Conservation (phyloP, 2,329 filamentous ascomycete genomes). For the Aspergillus transmontanensis region DNA sequence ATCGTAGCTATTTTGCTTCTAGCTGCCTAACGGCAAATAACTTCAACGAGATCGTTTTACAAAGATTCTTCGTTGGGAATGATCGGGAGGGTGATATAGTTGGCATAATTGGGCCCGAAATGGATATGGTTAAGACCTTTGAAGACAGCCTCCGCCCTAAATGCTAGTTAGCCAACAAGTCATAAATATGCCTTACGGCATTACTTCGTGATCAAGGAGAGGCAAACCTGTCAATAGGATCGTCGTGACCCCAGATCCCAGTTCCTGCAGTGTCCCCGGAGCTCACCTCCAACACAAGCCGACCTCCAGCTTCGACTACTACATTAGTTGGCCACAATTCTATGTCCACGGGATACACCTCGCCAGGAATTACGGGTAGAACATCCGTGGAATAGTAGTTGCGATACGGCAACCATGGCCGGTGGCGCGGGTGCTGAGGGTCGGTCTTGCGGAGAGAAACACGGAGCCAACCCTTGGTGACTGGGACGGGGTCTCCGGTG, state of each 20-base stretch:
- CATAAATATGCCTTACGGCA: too few species aligned
- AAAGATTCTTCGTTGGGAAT: too few species aligned
- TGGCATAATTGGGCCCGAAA: too few species aligned
- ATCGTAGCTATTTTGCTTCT: too few species aligned
- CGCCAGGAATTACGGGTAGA: slow-evolving; percentile 46
- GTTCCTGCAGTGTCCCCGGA: neutral
- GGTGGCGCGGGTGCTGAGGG: slow-evolving; percentile 43
- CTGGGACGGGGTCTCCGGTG: slow-evolving; percentile 54
- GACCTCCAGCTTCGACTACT: slow-evolving; percentile 24
- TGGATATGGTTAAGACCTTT: too few species aligned
- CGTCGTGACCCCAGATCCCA: neutral
- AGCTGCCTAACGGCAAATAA: too few species aligned
- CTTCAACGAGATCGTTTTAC: too few species aligned
- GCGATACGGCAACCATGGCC: slow-evolving; percentile 48
- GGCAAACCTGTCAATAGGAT: neutral
- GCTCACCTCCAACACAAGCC: slow-evolving; percentile 15
- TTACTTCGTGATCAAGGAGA: too few species aligned
- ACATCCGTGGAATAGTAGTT: slow-evolving; percentile 47
- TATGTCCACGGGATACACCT: slow-evolving; percentile 52
- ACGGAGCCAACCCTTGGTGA: slow-evolving; percentile 58
- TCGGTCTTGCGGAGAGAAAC: slow-evolving; percentile 51
- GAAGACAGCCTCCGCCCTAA: too few species aligned
- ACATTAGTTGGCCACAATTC: slow-evolving; percentile 37
- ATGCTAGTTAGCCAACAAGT: too few species aligned
- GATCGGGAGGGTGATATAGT: too few species aligned